A percentile compares a stretch with the other conserved stretches of the same genome.
phyloP scores from a whole-genome alignment of 768 basidiomycete species.

The Boletus huronensis region DNA sequence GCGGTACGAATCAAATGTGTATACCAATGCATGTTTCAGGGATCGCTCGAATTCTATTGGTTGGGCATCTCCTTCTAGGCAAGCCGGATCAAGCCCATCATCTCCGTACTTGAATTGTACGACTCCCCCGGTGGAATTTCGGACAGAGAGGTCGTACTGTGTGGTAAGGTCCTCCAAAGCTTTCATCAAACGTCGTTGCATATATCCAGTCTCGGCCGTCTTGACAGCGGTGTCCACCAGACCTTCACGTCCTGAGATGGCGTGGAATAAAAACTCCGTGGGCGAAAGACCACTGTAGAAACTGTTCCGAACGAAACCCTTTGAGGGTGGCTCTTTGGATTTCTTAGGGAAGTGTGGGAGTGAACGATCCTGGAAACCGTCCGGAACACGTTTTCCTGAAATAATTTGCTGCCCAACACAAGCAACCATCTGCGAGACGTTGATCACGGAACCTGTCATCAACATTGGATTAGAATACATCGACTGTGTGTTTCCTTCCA shows the following conservation, averaged over 20 bases:
- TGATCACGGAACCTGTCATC: constrained; percentile 90
- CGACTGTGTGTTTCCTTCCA: not conserved
- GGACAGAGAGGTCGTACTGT: constrained; percentile 93
- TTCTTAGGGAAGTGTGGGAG: constrained; percentile 99
- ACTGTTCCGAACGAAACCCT: constrained; percentile 97
- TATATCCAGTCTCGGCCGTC: constrained; percentile 99
- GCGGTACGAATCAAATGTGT: constrained; percentile 12
- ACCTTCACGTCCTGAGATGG: constrained; percentile 97
- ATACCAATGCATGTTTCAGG: constrained; percentile 80
- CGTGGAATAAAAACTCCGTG: constrained; percentile 98
- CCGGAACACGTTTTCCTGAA: constrained; percentile 93
- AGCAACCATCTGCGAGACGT: constrained; percentile 99
- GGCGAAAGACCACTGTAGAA: constrained; percentile 91
- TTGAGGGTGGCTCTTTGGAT: constrained; percentile 92
- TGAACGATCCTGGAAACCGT: constrained; percentile 98
- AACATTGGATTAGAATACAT: not conserved
- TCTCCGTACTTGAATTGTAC: constrained; percentile 98
- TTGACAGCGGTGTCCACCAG: constrained; percentile 99
- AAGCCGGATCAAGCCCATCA: constrained; percentile 95
- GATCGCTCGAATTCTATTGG: constrained; percentile 88
- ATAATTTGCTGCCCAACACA: constrained; percentile 99
- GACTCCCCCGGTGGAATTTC: constrained; percentile 91
- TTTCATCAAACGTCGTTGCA: constrained; percentile 99
- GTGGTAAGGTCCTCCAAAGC: constrained; percentile 95
- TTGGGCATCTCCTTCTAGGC: constrained; percentile 91